Evolutionary conservation across 768 basidiomycete species (phyloP), one percentile per base, ranked within the genome.

Genomic region (Leccinum subgranulosum): DNA sequence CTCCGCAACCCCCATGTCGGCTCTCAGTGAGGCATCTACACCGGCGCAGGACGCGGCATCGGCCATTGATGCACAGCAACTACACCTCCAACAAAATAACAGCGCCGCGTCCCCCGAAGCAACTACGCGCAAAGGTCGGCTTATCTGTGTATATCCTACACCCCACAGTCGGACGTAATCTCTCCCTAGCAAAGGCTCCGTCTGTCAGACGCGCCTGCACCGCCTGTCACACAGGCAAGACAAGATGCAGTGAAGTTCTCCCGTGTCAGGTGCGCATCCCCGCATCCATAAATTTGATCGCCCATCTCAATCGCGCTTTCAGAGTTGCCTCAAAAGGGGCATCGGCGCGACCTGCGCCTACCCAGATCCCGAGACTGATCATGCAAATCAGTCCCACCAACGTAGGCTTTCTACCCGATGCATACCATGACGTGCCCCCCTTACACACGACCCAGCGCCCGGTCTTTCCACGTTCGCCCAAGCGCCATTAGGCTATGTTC

Each of bases 301-400:
- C 57, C 46, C 39, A 28, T 55, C 54, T 51, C 8, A 55, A 34
- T 49, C 52, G 19, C 52, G 19, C 51, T 23, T 52, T 31, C 71
- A 91, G 90, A 90, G 86, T 71, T 92, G 90, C 66, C 79, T 92
- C 67, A 92, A 92, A 74, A 83, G 90, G 54, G 90, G 90, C 19
- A 77, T 90, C 54, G 89, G 86, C 27, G 72, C 79, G 3, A 71
- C 79, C 17, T 92, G 90, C 66, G 77, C 87, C 14, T 92, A 92
- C 69, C 89, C 90, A 23, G 90, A 91, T 72, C 88, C 88, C 34
- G 89, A 92, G 63, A 74, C 78, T 15, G 77, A 79, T 56, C 80
- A 81, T 60, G 52, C 80, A 56, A 70, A 52, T 55, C 73, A 69
- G 50, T 51, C 73, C 17, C 71, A 74, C 49, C 71, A 66, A 51